A percentile compares a stretch with the other conserved stretches of the same genome.
Conservation (phyloP, 768 basidiomycete species). For the Polyporus arcularius region DNA sequence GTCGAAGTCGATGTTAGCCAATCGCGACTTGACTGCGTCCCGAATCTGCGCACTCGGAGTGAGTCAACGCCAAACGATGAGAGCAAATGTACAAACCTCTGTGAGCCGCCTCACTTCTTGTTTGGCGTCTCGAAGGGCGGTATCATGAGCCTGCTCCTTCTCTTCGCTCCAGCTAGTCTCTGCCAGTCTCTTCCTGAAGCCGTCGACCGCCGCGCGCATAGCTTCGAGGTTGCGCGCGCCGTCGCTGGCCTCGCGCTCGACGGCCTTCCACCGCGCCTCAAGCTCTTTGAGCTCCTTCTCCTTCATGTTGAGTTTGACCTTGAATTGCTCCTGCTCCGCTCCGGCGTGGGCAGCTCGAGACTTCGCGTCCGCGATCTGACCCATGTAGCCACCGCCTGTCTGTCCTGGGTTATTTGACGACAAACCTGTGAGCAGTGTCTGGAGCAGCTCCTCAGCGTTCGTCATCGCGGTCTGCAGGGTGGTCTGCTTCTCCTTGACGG, state of each 20-base stretch:
- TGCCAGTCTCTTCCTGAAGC: constrained; percentile 50
- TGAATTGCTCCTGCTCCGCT: constrained; percentile 84
- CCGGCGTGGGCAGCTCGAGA: constrained; percentile 71
- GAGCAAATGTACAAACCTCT: constrained; percentile 51
- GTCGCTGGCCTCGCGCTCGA: constrained; percentile 82
- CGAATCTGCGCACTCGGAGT: constrained; percentile 50
- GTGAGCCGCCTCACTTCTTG: constrained; percentile 54
- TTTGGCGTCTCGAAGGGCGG: constrained; percentile 51
- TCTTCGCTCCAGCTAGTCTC: constrained; percentile 77
- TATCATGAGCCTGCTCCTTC: constrained; percentile 62
- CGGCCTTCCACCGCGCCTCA: constrained; percentile 79
- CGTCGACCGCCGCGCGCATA: constrained; percentile 59
- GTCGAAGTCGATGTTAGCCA: constrained; percentile 79
- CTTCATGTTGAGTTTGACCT: constrained; percentile 71
- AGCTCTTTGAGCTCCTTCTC: constrained; percentile 77
- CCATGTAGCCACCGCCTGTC: constrained; percentile 92
- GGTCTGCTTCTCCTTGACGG: constrained; percentile 70
- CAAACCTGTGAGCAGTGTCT: constrained; percentile 91
- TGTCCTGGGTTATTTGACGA: constrained; percentile 66
- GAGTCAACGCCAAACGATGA: not conserved
- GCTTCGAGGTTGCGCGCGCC: constrained; percentile 66
- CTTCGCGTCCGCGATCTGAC: constrained; percentile 87
- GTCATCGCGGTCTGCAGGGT: constrained; percentile 58
- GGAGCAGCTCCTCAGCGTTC: constrained; percentile 89
- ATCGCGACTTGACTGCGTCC: constrained; percentile 63